phyloP scores from a whole-genome alignment of 768 basidiomycete genomes.

The Suillus plorans region DNA sequence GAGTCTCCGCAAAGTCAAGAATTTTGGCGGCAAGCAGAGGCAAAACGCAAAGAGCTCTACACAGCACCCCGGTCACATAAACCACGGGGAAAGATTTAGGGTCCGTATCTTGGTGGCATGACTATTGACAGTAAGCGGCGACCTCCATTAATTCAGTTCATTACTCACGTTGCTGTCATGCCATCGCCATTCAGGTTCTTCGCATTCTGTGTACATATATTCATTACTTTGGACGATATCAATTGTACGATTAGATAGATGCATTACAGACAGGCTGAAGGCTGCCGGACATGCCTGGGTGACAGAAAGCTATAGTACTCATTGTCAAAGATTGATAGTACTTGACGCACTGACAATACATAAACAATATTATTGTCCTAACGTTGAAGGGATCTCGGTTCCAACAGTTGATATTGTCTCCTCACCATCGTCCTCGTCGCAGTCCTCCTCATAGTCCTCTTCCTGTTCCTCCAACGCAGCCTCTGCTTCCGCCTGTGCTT shows the following conservation, averaged over 20 bases:
- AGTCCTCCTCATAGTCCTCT: conserved; percentile 47
- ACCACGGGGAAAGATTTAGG: conserved; percentile 53
- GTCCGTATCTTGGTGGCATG: conserved; percentile 14
- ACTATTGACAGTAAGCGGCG: conserved; percentile 14
- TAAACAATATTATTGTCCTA: conserved; percentile 23
- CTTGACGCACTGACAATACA: conserved; percentile 14
- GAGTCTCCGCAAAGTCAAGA: conserved; percentile 61
- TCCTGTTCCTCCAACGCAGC: conserved; percentile 73
- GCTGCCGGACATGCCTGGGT: conserved; percentile 12
- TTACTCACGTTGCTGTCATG: neutral
- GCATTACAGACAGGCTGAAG: conserved; percentile 12
- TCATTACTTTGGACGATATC: conserved; percentile 24
- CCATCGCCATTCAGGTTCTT: conserved; percentile 17
- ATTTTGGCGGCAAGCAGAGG: conserved; percentile 57
- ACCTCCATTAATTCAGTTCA: neutral
- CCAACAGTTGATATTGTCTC: conserved; percentile 23
- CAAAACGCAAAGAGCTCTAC: conserved; percentile 48
- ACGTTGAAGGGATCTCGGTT: conserved; percentile 6
- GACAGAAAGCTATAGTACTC: conserved; percentile 24
- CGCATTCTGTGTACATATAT: conserved; percentile 30
- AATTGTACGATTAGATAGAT: conserved; percentile 24
- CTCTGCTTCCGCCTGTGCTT: conserved; percentile 77
- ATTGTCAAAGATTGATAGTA: conserved; percentile 20
- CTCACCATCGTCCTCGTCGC: conserved; percentile 44
- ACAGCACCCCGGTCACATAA: conserved; percentile 34